Base-by-base conservation (phyloP, 202 grass and related monocot genomes). In the Elaeis oleifera region DNA sequence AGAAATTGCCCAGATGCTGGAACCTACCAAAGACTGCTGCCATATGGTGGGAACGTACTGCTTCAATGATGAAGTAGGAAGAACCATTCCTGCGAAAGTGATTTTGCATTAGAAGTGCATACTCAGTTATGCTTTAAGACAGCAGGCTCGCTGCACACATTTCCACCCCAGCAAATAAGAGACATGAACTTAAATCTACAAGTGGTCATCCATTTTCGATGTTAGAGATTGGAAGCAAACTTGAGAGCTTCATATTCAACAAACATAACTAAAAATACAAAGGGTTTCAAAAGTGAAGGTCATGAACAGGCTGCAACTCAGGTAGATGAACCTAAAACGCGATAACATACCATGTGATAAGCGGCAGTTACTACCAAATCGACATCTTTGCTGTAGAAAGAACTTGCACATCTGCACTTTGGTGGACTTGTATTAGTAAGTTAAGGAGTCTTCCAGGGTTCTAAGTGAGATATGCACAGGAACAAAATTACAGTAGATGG, bases 301-400 rank as follows among this genome's bases (percentile, higher is more conserved):
- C 36, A 44, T 44, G 9, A 44, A 13, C 36, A 48, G 59, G 50
- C 16, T 48, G 53, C 39, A 28, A 51, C 71, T 67, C 51, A 53
- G 31, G 27, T 54, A 64, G 68, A 18, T 63, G 24, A 59, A 53
- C 71, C 70, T 74, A 58, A 68, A 20, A 44, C 2, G 36, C 23
- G 70, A 56, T 67, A 70, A 90, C 87, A 88, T 83, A 96, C 92
- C 92, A 85, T 96, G 92, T 58, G 92, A 96, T 73, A 85, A 74
- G 59, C 92, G 79, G 82, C 92, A 96, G 77, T 82, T 96, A 78
- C 79, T 88, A 81, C 73, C 87, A 81, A 91, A 96, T 54, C 87
- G 82, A 84, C 92, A 96, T 88, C 92, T 84, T 76, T 96, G 87
- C 74, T 96, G 92, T 63, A 83, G 92, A 88, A 96, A 96, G 76